A percentile compares a stretch with the other conserved stretches of the same genome.
Evolutionary conservation across 192 early-diverging fungal genomes (phyloP).

Genomic region (Podila horticola): DNA sequence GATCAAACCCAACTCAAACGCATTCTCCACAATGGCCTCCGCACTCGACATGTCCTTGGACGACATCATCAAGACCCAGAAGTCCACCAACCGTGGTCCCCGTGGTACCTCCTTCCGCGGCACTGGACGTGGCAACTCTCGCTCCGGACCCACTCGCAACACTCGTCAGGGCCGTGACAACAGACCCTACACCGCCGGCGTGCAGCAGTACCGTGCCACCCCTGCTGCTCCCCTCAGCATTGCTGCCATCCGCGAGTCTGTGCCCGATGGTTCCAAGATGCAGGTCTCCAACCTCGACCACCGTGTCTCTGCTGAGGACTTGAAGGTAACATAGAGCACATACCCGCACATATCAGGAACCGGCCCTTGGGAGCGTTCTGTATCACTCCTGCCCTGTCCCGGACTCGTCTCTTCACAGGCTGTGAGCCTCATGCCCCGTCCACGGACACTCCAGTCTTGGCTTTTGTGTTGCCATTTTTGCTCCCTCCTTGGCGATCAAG

Average conservation of each 20-base stretch:
- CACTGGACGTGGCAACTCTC: constrained; percentile 21
- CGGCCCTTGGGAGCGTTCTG: no score
- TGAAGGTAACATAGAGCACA: constrained; percentile 54
- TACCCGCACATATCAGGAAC: not conserved
- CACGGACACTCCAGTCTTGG: no score
- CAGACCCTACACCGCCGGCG: constrained; percentile 37
- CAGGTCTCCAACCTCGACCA: constrained; percentile 66
- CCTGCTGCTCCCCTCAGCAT: constrained; percentile 33
- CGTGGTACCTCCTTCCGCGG: constrained; percentile 17
- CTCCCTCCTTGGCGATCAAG: no score
- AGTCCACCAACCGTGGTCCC: constrained; percentile 29
- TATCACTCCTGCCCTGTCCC: no score
- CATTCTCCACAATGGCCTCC: constrained; percentile 17
- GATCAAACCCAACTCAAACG: not conserved
- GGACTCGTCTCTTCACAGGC: no score
- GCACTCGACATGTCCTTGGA: constrained; percentile 54
- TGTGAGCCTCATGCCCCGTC: no score
- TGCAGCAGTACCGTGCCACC: constrained; percentile 33
- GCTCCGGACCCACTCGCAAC: constrained; percentile 50
- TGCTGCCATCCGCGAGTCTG: constrained; percentile 38
- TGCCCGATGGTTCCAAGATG: constrained; percentile 61
- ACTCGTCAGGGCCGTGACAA: constrained; percentile 39
- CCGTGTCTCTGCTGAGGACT: constrained; percentile 62
- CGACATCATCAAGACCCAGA: constrained; percentile 52
- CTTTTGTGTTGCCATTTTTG: no score